These are phyloP conservation scores for Beauveria medogensis DNA, from an alignment of 2,329 filamentous ascomycete species.

Conservation along the genomic window DNA sequence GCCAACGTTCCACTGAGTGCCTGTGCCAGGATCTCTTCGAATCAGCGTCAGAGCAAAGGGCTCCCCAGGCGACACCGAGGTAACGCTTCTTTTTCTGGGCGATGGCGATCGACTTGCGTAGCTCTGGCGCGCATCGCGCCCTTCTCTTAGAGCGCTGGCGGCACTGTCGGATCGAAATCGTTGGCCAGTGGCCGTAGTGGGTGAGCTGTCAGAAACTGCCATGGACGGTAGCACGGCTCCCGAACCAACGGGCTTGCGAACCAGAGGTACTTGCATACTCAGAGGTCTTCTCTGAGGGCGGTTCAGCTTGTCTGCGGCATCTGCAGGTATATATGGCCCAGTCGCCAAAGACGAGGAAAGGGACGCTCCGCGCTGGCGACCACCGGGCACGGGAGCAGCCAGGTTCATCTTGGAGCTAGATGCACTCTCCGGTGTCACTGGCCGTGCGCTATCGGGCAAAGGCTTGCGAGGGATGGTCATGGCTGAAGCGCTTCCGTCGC, in stretches of 20 bases:
- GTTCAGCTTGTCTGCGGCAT: constrained; percentile 6
- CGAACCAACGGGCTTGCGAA: constrained; percentile 23
- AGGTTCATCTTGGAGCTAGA: not conserved
- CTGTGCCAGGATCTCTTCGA: constrained; percentile 61
- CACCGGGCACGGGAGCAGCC: not conserved
- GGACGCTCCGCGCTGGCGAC: constrained; percentile 15
- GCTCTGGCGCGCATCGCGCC: not conserved
- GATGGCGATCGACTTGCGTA: constrained; percentile 26
- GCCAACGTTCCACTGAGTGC: constrained; percentile 69
- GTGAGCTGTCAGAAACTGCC: not conserved
- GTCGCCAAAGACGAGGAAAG: constrained; percentile 11
- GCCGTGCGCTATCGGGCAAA: constrained; percentile 28
- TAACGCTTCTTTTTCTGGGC: constrained; percentile 25
- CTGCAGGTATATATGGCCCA: constrained; percentile 4
- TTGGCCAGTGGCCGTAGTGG: constrained; percentile 5
- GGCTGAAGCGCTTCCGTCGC: constrained; percentile 34
- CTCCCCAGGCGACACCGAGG: constrained; percentile 23
- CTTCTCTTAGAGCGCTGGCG: not conserved
- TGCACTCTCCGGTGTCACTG: constrained; percentile 21
- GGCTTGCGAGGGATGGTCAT: constrained; percentile 47
- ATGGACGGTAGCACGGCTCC: constrained; percentile 13
- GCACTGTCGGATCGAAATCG: not conserved
- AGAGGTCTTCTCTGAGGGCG: not conserved
- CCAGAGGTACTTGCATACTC: constrained; percentile 9
- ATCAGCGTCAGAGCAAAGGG: constrained; percentile 57